Evolutionary conservation across 208 protist genomes (phyloP).

Genomic region (Trypanosoma scelopori): DNA sequence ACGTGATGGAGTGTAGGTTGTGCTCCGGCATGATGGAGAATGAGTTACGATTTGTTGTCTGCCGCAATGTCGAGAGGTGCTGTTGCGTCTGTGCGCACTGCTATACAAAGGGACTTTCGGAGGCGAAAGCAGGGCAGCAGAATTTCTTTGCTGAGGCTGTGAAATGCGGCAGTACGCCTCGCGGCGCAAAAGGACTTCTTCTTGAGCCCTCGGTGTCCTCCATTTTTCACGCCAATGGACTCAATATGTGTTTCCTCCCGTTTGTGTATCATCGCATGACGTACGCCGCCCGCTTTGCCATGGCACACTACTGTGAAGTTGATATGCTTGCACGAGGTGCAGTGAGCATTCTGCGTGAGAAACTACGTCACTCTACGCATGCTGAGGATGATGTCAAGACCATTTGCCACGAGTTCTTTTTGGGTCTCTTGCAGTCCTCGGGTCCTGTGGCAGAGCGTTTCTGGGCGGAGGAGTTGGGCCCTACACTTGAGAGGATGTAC

Average conservation of each 20-base stretch:
- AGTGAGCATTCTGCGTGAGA: conserved; percentile 48
- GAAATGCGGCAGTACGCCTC: conserved; percentile 39
- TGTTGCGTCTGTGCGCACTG: conserved; percentile 83
- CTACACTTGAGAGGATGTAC: conserved; percentile 43
- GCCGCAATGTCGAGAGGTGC: conserved; percentile 39
- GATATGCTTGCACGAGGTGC: conserved; percentile 77
- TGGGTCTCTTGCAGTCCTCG: conserved; percentile 49
- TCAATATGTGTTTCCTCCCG: conserved; percentile 71
- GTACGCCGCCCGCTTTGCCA: conserved; percentile 33
- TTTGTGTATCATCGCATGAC: conserved; percentile 83
- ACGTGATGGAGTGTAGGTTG: conserved; percentile 39
- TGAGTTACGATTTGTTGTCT: conserved; percentile 82
- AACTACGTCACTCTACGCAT: conserved; percentile 44
- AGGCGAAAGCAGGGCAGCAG: background rate
- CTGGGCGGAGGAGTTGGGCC: conserved; percentile 71
- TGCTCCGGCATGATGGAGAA: conserved; percentile 61
- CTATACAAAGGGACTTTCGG: conserved; percentile 47
- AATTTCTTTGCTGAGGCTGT: conserved; percentile 51
- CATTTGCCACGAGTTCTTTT: conserved; percentile 43
- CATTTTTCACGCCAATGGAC: conserved; percentile 67
- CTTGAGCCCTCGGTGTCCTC: conserved; percentile 53
- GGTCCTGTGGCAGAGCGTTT: conserved; percentile 49
- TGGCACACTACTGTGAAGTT: conserved; percentile 64
- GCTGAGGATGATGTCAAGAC: conserved; percentile 30
- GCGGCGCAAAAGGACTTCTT: conserved; percentile 42